Percentiles rank a stretch among this genome's conserved stretches.
Conservation (phyloP, 2,329 filamentous ascomycete species). For the Penicillium capsulatum region DNA sequence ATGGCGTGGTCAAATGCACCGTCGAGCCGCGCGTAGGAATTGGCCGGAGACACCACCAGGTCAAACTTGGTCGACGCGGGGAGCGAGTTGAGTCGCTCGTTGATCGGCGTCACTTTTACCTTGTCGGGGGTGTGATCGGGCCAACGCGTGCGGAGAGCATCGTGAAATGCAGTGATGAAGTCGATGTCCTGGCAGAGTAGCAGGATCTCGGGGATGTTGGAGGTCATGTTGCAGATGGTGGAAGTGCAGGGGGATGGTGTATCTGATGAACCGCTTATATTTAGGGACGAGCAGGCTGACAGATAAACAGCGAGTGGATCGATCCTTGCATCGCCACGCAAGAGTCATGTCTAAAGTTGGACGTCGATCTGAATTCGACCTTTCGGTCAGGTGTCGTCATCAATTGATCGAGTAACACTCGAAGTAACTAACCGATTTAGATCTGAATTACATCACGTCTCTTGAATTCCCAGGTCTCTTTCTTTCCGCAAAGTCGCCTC, state of each 20-base stretch:
- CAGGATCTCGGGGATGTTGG: constrained; percentile 40
- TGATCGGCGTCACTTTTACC: constrained; percentile 34
- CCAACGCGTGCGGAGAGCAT: constrained; percentile 30
- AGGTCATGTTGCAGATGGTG: constrained; percentile 18
- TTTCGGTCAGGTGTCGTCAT: too few species aligned
- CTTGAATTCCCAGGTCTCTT: constrained; percentile 22
- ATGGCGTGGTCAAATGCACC: constrained; percentile 55
- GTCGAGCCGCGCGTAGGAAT: constrained; percentile 53
- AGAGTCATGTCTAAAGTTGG: too few species aligned
- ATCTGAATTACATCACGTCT: too few species aligned
- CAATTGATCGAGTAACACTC: too few species aligned
- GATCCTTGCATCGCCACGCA: not conserved
- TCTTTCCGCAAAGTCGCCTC: constrained; percentile 24
- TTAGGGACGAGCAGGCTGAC: not conserved
- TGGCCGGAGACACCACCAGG: constrained; percentile 52
- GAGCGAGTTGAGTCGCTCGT: constrained; percentile 40
- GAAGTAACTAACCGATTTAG: too few species aligned
- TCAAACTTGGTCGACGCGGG: constrained; percentile 41
- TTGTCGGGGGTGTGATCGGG: constrained; percentile 31
- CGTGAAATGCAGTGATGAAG: constrained; percentile 41
- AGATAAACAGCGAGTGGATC: too few species aligned
- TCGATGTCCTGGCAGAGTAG: constrained; percentile 42
- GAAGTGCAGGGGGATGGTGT: not conserved
- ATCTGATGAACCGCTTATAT: too few species aligned
- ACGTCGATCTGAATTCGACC: too few species aligned